A percentile compares a stretch with the other conserved stretches of the same genome.
Conservation (phyloP, 225 moss, liverwort and hornwort species). For the Asterella californica region DNA sequence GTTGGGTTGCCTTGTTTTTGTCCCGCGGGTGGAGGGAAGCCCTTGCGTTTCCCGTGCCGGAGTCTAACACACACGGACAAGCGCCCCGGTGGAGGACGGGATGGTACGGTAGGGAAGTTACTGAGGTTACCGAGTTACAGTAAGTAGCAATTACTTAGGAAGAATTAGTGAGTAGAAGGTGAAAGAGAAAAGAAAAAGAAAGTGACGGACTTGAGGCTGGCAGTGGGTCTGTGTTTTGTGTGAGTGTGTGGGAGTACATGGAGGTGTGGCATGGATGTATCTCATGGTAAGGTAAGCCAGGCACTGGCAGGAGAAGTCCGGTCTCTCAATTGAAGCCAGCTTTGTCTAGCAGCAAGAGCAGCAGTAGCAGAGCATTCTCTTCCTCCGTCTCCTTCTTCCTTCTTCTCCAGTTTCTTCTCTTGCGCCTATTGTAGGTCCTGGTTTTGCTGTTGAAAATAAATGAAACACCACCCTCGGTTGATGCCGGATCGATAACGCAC, state of each 20-base stretch:
- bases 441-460: neutral
- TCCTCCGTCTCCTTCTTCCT: neutral
- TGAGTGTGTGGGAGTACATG: neutral
- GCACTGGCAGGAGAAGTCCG: neutral
- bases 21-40: no score
- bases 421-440: neutral
- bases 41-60: slow-evolving; percentile 5
- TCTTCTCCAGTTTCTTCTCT: neutral
- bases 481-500: neutral
- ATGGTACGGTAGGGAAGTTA: neutral
- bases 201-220: slow-evolving; percentile 1
- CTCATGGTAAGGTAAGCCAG: slow-evolving; percentile 5
- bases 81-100: no score
- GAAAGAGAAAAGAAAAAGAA: no score
- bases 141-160: neutral
- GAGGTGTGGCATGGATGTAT: slow-evolving; percentile 3
- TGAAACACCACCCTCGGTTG: neutral
- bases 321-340: slow-evolving; percentile 12
- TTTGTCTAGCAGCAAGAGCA: neutral
- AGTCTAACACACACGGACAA: neutral
- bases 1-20: neutral
- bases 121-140: neutral
- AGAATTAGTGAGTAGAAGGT: neutral
- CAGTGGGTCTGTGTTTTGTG: neutral
- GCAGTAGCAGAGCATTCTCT: slow-evolving; percentile 11